Evolutionary conservation across 73 alveolate genomes (phyloP), one percentile per base, ranked within the genome.

Genomic region (Urostyla sp.): DNA sequence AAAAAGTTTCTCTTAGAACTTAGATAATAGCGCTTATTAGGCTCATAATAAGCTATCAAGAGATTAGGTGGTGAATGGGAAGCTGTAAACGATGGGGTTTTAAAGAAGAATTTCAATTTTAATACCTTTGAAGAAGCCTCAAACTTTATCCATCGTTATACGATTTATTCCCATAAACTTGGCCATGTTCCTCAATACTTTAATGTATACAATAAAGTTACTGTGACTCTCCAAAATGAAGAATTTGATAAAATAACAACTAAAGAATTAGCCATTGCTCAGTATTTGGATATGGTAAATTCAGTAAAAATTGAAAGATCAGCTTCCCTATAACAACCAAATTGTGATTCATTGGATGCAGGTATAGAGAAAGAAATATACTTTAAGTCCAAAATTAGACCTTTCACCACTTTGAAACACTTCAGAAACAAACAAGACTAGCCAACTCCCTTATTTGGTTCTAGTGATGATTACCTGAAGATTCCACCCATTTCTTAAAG

Each of bases 171-270:
- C 55, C 53, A 50, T 34, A 75, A 58, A 40, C 26, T 36, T 20
- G 59, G 35, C 55, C 20, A 21, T 5, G n/a, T 11, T 40, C 87
- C 87, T 6, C 40, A 8, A 7, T 75, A 79, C 80, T 73, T 27
- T 31, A 75, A 75, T 40, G 87, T 75, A 13, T 75, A 75, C 55
- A 75, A 75, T 43, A 75, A 56, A 24, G 87, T 75, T 8, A 75
- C 16, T 21, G 56, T 75, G 35, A 56, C 78, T 0, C 40, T 75
- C 27, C 36, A 38, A 28, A 50, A 75, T 35, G 37, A 31, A 7
- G 87, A 75, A 21, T 75, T 75, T 52, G 69, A 57, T 0, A 10
- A 24, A 43, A 36, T 75, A 20, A 32, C 87, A 5, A 44, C 72
- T 10, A 75, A 75, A 37, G 87, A 75, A 20, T 54, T 75, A 49